Conservation (phyloP, 148 eudicot genomes). For the Rhododendron molle region DNA sequence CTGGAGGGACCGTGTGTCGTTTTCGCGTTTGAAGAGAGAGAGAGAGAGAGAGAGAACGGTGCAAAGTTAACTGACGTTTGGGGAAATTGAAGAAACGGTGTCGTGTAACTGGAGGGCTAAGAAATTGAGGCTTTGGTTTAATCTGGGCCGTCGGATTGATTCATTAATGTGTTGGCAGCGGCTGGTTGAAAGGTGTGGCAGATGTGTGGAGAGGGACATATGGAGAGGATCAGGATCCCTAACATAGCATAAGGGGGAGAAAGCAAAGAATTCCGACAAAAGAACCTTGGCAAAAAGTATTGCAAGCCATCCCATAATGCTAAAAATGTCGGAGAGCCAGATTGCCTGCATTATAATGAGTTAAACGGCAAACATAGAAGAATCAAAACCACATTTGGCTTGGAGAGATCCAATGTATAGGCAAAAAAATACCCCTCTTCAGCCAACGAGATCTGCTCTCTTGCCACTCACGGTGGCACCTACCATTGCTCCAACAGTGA, state of each 20-base stretch:
- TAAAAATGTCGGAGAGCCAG: conserved; percentile 2
- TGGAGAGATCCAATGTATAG: not conserved
- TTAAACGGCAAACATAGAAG: not conserved
- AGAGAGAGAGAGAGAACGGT: no score
- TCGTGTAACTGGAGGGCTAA: no score
- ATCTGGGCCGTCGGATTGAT: no score
- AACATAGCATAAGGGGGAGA: not conserved
- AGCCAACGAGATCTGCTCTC: conserved; percentile 47
- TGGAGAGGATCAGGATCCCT: no score
- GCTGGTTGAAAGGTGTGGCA: no score
- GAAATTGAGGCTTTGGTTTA: no score
- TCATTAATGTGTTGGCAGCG: no score
- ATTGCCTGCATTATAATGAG: conserved; percentile 37
- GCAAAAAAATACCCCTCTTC: conserved; percentile 35
- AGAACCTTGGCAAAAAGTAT: conserved; percentile 41
- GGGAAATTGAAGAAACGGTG: no score
- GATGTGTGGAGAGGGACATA: no score
- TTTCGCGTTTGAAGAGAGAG: no score
- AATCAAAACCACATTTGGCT: not conserved
- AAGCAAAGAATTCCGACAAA: not conserved
- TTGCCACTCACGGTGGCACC: conserved; percentile 53
- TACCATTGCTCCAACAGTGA: conserved; percentile 48
- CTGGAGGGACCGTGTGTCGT: no score
- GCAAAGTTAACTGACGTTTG: no score
- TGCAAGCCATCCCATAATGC: conserved; percentile 43